Base-by-base conservation (phyloP, 2,329 filamentous ascomycete genomes). In the Xylaria sp. region DNA sequence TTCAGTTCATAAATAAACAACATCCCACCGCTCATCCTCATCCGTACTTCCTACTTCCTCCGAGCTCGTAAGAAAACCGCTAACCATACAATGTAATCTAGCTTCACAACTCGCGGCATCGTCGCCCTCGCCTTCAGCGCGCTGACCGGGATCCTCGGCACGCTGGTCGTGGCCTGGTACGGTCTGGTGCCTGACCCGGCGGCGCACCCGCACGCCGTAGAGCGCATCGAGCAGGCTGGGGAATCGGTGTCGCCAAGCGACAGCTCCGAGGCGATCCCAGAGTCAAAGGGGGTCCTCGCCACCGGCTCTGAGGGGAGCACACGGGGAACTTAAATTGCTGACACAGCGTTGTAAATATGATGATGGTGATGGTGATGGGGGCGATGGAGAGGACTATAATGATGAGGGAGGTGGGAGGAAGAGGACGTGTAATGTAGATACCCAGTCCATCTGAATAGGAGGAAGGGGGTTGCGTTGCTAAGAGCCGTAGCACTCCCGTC, bases 101-200 rank as follows among this genome's bases (percentile, higher is more conserved):
- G 85, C 0, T 94, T 94, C 77, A 93, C 90, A 0, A 78, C 89
- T 0, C 85, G 85, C 42, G 93, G 93, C 7, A 91, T 92, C 51
- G 86, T 93, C 1, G 93, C 93, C 11, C 80, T 96, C 72, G 89
- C 90, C 1, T 93, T 95, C 76, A 93, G 90, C 75, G 87, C 86
- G 70, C 70, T 94, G 2, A 85, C 86, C 17, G 93, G 92, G 2
- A 82, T 94, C 57, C 73, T 93, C 6, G 93, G 93, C 8, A 84
- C 94, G 73, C 84, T 80, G 0, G 86, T 88, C 12, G 89, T 96
- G 64, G 85, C 84, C 1, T 90, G 90, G 84, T 94, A 92, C 78
- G 90, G 89, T 1, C 77, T 87, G 67, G 82, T 78, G 0, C 69
- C 74, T 0, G 75, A 76, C 59, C 73, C 71, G 0, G 62, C 55